These are phyloP conservation scores for Arachnopeziza araneosa DNA, from an alignment of 2,329 filamentous ascomycete genomes.

Conservation along the genomic window DNA sequence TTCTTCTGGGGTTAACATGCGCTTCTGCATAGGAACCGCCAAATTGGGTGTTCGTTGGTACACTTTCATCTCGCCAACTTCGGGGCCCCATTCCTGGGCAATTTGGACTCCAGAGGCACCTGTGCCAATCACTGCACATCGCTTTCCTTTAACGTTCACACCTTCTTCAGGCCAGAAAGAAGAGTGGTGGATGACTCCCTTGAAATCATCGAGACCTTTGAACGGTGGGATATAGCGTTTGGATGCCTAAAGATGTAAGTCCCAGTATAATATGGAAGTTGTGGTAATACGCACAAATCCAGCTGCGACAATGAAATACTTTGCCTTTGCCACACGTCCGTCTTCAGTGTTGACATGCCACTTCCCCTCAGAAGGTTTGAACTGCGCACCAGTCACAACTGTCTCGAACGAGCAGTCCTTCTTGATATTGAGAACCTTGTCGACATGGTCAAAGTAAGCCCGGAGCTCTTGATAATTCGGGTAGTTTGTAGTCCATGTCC, in stretches of 20 bases:
- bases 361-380: constrained; percentile 1
- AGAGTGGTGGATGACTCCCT: constrained; percentile 52
- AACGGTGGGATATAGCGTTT: constrained; percentile 57
- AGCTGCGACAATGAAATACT: constrained; percentile 16
- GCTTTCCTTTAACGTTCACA: constrained; percentile 46
- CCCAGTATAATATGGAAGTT: too few relatives aligned
- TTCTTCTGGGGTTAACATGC: constrained; percentile 5
- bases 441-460: constrained; percentile 53
- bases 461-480: constrained; percentile 47
- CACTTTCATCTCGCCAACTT: constrained; percentile 47
- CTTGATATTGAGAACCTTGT: constrained; percentile 47
- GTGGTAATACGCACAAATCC: constrained; percentile 33
- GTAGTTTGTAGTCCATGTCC: constrained; percentile 51
- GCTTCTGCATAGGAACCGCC: constrained; percentile 25
- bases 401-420: constrained; percentile 31
- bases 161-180: constrained; percentile 47
- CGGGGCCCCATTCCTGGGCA: constrained; percentile 52
- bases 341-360: constrained; percentile 16
- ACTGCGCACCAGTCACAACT: constrained; percentile 11
- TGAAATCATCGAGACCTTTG: constrained; percentile 40
- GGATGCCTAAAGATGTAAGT: too few relatives aligned
- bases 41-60: constrained; percentile 65
- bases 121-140: constrained; percentile 50
- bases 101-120: constrained; percentile 53
- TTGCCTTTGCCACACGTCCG: constrained; percentile 6